Evolutionary conservation across 805 yeast genomes (phyloP).

Genomic region (Yarrowia deformans): DNA sequence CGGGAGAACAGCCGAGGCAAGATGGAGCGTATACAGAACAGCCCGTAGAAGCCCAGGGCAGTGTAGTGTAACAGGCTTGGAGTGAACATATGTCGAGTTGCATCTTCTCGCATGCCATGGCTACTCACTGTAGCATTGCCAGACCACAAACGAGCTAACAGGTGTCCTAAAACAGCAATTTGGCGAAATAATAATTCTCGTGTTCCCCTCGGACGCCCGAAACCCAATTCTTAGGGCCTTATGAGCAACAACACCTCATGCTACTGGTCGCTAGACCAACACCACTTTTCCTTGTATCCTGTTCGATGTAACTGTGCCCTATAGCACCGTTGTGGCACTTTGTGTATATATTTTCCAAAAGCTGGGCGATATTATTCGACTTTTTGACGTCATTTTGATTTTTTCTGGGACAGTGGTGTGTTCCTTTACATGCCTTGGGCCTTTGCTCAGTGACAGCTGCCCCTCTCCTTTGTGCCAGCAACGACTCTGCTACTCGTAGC

Average conservation of each 20-base stretch:
- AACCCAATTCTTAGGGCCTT: not conserved
- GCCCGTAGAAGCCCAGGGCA: not conserved
- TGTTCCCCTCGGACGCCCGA: not conserved
- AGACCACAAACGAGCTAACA: not conserved
- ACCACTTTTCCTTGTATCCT: too few species aligned
- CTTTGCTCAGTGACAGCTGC: slow-evolving; percentile 19
- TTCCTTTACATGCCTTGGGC: slow-evolving; percentile 1
- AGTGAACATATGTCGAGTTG: slow-evolving; percentile 6
- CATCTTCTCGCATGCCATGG: not conserved
- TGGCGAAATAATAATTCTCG: slow-evolving; percentile 6
- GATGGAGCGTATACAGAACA: too few species aligned
- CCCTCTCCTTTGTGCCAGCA: not conserved
- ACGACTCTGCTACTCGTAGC: not conserved
- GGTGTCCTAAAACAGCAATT: slow-evolving; percentile 7
- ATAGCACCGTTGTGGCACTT: not conserved
- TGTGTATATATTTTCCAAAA: not conserved
- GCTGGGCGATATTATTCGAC: not conserved
- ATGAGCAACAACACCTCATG: not conserved
- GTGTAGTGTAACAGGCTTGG: not conserved
- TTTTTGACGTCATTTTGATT: slow-evolving; percentile 1
- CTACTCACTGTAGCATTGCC: not conserved
- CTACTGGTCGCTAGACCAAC: too few species aligned
- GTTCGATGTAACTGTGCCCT: slow-evolving; percentile 3
- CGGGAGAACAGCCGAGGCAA: too few species aligned
- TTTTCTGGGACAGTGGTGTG: too few species aligned